Evolutionary conservation across 192 early-diverging fungal genomes (phyloP), one percentile per base, ranked within the genome.

Genomic region (Linnemannia hyalina): DNA sequence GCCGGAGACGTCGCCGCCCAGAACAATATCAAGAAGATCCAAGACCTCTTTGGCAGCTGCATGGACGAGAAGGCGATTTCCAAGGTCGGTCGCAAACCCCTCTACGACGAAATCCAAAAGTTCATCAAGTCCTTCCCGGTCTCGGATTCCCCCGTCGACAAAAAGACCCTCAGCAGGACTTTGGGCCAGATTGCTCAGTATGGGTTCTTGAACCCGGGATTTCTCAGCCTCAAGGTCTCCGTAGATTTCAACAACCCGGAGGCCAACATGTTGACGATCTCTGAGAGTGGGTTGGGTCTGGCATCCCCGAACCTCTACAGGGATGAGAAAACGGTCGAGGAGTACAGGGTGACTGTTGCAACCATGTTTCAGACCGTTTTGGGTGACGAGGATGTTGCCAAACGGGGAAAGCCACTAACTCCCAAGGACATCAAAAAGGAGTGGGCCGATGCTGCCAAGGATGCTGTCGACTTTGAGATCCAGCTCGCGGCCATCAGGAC

Each of bases 381-480:
- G 5, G 80, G 73, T 2, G 23, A 1, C 23, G 74, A 69, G 13
- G 22, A 22, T 38, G 38, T 23, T 42, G 20, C 36, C 4, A 71
- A 42, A 42, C 41, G 44, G 7, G 18, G 47, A 42, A 36, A 42
- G 23, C 42, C 73, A 38, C 20, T 73, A n/a, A 32, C 22, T 10
- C 16, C 40, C 54, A 40, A 63, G 40, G 32, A 46, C 15, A 36
- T 68, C 23, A 44, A 54, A 20, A 26, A 46, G 36, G n/a, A 29
- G 29, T 87, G 84, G 84, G 10, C 40, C 9, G 44, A 81, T 15
- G 70, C 75, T 23, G 91, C 91, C 2, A 71, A 83, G 13, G 70
- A 75, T 18, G 88, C 91, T 76, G 81, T 93, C 35, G 78, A 75
- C 15, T 89, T 95, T 42, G 94, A 95, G 83, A 84, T 26, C 9